Conservation (phyloP, 208 protist genomes). For the Trypanosoma mega region DNA sequence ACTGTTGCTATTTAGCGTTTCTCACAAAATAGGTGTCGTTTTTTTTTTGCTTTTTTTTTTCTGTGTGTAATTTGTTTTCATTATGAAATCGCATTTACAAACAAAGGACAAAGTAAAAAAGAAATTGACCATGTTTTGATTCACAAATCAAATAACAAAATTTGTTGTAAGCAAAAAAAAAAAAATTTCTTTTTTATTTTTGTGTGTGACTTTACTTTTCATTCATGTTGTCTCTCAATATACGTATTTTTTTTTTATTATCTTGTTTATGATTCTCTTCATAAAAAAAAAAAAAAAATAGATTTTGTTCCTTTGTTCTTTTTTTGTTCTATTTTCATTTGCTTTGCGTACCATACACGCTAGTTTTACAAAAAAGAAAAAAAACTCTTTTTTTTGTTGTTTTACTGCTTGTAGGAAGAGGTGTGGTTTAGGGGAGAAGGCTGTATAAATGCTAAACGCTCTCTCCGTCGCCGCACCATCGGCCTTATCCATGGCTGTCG, state of each 20-base stretch:
- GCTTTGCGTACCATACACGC: not conserved
- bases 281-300: no score
- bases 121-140: no score
- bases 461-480: conserved; percentile 23
- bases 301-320: not conserved
- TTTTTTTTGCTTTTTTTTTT: not conserved
- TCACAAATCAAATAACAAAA: no score
- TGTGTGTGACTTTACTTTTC: not conserved
- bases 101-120: no score
- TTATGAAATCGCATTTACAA: no score
- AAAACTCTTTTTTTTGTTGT: not conserved
- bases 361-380: not conserved
- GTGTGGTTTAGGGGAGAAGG: not conserved
- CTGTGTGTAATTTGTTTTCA: no score
- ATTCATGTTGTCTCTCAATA: not conserved
- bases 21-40: not conserved
- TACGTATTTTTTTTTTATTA: conserved; percentile 1
- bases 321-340: conserved; percentile 1
- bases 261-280: not conserved
- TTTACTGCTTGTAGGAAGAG: no score
- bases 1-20: no score
- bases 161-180: no score
- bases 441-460: conserved; percentile 23
- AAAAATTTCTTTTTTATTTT: no score
- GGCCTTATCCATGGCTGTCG: conserved; percentile 9